Percentiles rank a stretch among this genome's conserved stretches.
These are phyloP conservation scores for Malassezia psittaci DNA, from an alignment of 1,284 basidiomycete species.

Conservation along the genomic window DNA sequence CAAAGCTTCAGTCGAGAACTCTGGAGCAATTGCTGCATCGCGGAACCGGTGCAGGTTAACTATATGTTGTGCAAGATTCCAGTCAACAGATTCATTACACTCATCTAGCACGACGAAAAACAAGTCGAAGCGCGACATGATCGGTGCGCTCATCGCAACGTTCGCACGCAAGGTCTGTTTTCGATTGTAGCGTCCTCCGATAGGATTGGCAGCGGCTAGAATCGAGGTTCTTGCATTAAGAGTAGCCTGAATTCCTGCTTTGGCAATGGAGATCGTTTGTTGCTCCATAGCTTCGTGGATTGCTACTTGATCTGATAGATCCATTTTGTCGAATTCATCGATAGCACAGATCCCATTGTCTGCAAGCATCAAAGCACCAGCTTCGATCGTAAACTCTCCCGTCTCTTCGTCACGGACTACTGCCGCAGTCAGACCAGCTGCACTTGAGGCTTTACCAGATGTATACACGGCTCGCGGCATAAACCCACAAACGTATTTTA, in stretches of 20 bases:
- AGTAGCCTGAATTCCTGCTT: slow-evolving; percentile 97
- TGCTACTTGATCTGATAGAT: slow-evolving; percentile 91
- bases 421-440: slow-evolving; percentile 94
- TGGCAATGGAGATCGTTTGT: slow-evolving; percentile 97
- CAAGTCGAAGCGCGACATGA: slow-evolving; percentile 98
- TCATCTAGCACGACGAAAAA: slow-evolving; percentile 98
- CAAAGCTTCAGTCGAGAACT: slow-evolving; percentile 90
- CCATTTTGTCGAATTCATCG: slow-evolving; percentile 99
- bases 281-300: slow-evolving; percentile 99
- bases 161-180: slow-evolving; percentile 90
- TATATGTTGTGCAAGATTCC: slow-evolving; percentile 91
- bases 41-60: slow-evolving; percentile 94
- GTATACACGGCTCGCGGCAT: slow-evolving; percentile 96
- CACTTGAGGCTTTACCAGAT: slow-evolving; percentile 95
- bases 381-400: slow-evolving; percentile 98
- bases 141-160: slow-evolving; percentile 93
- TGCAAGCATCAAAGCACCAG: slow-evolving; percentile 86
- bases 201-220: slow-evolving; percentile 91
- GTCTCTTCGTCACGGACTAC: slow-evolving; percentile 98
- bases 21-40: slow-evolving; percentile 84
- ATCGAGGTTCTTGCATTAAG: slow-evolving; percentile 96
- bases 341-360: slow-evolving; percentile 99
- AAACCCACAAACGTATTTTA: slow-evolving; percentile 99
- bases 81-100: slow-evolving; percentile 82
- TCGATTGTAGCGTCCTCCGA: slow-evolving; percentile 90